Base-by-base conservation (phyloP, 2,329 filamentous ascomycete species). In the Madurella mycetomatis region DNA sequence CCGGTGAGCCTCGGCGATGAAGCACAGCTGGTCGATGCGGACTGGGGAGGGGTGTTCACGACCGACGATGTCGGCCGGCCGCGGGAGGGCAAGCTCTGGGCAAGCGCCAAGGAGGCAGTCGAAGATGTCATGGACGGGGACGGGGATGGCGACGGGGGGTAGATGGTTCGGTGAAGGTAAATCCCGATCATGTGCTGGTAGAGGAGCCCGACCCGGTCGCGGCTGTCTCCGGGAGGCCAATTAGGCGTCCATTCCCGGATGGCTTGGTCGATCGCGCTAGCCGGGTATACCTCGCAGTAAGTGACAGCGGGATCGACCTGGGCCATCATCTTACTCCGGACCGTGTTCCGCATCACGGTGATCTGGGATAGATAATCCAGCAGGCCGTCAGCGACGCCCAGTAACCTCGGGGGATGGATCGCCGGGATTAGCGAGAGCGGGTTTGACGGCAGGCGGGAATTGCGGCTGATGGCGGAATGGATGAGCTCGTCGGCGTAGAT, bases 321-420 rank as follows among this genome's bases (percentile, higher is more conserved):
- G 51, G 79, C 66, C 51, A 77, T 72, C 62, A 90, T 85, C 49
- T 89, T 84, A 32, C 76, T 74, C 5, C 91, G 82, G 57, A 95
- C 87, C 2, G 78, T 78, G 68, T 92, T 87, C 41, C 90, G 82
- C 39, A 96, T 81, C 12, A 82, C 81, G 1, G 88, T 90, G 56
- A 95, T 92, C 64, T 88, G 83, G 8, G 86, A 86, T 31, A 96
- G 84, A 65, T 88, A 85, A 34, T 81, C 79, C 66, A 95, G 91
- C 1, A 96, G 75, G 1, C 89, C 89, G 64, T 96, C 90, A 41
- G 87, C 84, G 25, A 95, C 86, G 18, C 91, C 91, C 5, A 95
- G 76, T 4, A 95, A 76, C n/a, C 81, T 76, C 5, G 79, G 75
- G 0, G 76, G 72, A 16, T 78, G 69, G 30, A 79, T 75, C 2